Percentiles rank a stretch among this genome's conserved stretches.
Conservation (phyloP, 768 basidiomycete species). For the Mycena vulgaris region DNA sequence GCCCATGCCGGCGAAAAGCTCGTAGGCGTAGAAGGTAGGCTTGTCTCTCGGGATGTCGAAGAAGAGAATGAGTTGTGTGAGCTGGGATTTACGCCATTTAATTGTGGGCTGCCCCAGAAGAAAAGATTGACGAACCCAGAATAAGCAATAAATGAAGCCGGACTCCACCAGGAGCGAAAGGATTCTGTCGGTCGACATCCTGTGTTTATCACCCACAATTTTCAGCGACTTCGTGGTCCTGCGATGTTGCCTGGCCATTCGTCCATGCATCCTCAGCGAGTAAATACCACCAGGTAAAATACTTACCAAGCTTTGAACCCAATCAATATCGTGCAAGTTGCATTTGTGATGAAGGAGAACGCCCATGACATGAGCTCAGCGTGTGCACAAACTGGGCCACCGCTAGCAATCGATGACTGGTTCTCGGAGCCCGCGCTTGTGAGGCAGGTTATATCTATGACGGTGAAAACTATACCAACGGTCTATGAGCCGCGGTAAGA, state of each 20-base stretch:
- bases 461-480: slow-evolving; percentile 15
- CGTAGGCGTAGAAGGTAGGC: slow-evolving; percentile 6
- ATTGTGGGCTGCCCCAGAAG: background rate
- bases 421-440: background rate
- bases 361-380: slow-evolving; percentile 36
- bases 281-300: background rate
- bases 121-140: slow-evolving; percentile 30
- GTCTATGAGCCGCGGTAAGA: background rate
- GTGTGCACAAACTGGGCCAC: slow-evolving; percentile 17
- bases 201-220: background rate
- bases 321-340: slow-evolving; percentile 31
- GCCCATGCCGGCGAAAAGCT: slow-evolving; percentile 18
- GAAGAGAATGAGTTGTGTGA: slow-evolving; percentile 27
- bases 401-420: slow-evolving; percentile 13
- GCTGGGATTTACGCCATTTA: background rate
- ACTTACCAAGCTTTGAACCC: slow-evolving; percentile 33
- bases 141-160: slow-evolving; percentile 39
- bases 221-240: slow-evolving; percentile 5
- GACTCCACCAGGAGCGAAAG: slow-evolving; percentile 39
- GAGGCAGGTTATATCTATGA: slow-evolving; percentile 31
- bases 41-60: background rate
- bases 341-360: slow-evolving; percentile 33
- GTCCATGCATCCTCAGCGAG: background rate
- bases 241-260: slow-evolving; percentile 31
- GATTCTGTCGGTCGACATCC: slow-evolving; percentile 18